These are phyloP conservation scores for Pseudozyma sp. DNA, from an alignment of 1,284 basidiomycete genomes.

Conservation along the genomic window DNA sequence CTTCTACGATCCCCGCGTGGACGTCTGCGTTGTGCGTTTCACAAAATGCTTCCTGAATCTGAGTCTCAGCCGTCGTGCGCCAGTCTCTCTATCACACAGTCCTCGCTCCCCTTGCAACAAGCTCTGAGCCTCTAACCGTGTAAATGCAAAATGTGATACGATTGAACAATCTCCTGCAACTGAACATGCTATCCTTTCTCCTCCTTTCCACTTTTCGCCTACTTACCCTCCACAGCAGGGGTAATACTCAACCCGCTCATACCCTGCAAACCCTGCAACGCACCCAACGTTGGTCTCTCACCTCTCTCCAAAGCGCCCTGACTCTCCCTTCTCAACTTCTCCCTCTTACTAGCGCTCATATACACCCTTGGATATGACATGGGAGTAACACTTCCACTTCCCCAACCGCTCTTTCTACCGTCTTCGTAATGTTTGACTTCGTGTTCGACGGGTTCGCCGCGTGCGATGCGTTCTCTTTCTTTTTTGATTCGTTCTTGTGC, in stretches of 20 bases:
- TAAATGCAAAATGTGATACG: neutral
- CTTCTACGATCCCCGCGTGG: no score
- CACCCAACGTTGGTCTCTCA: slow-evolving; percentile 28
- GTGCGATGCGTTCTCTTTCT: slow-evolving; percentile 61
- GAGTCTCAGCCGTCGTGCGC: no score
- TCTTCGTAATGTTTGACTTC: slow-evolving; percentile 55
- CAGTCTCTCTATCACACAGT: no score
- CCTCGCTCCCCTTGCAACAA: no score
- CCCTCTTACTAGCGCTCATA: slow-evolving; percentile 43
- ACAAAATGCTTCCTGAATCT: no score
- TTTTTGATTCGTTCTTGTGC: slow-evolving; percentile 64
- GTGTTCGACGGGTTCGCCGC: slow-evolving; percentile 51
- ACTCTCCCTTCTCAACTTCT: slow-evolving; percentile 45
- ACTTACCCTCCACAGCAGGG: slow-evolving; percentile 45
- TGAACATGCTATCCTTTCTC: neutral
- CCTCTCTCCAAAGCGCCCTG: slow-evolving; percentile 48
- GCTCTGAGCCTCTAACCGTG: no score
- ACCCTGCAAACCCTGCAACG: slow-evolving; percentile 29
- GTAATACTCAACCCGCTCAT: slow-evolving; percentile 39
- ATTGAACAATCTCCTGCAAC: slow-evolving; percentile 2
- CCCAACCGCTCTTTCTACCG: slow-evolving; percentile 36
- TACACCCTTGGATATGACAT: slow-evolving; percentile 53
- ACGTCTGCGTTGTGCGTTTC: no score
- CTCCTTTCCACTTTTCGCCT: slow-evolving; percentile 8
- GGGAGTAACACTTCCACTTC: slow-evolving; percentile 44